phyloP scores from a whole-genome alignment of 345 rosid genomes.

The Psidium friedrichsthalianum region DNA sequence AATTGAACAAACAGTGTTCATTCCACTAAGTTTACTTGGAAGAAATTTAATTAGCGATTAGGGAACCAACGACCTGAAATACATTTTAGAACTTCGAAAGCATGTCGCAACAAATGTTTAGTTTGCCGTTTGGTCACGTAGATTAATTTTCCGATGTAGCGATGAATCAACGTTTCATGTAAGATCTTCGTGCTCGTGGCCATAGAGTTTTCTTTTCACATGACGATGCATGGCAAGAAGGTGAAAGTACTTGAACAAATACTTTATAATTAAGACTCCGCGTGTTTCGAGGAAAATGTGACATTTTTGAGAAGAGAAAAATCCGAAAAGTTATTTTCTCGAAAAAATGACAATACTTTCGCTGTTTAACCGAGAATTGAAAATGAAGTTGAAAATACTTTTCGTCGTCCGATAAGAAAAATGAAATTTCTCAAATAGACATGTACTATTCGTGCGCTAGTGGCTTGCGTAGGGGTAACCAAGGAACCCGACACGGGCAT shows the following conservation, averaged over 20 bases:
- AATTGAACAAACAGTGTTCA: neutral
- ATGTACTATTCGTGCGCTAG: too few species aligned
- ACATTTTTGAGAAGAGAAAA: too few species aligned
- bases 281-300: too few species aligned
- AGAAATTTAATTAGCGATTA: neutral
- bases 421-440: too few species aligned
- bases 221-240: neutral
- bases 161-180: neutral
- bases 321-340: too few species aligned
- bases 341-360: too few species aligned
- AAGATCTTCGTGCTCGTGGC: neutral
- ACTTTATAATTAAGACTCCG: neutral
- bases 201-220: neutral
- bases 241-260: neutral
- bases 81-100: too few species aligned
- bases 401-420: too few species aligned
- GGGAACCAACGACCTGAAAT: neutral
- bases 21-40: neutral
- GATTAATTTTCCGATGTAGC: neutral
- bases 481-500: too few species aligned
- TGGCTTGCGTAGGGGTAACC: too few species aligned
- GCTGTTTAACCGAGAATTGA: too few species aligned
- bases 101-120: neutral
- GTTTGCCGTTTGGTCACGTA: neutral
- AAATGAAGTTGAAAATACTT: too few species aligned